Base-by-base conservation (phyloP, 2,329 filamentous ascomycete species). In the Emydomyces testavorans region DNA sequence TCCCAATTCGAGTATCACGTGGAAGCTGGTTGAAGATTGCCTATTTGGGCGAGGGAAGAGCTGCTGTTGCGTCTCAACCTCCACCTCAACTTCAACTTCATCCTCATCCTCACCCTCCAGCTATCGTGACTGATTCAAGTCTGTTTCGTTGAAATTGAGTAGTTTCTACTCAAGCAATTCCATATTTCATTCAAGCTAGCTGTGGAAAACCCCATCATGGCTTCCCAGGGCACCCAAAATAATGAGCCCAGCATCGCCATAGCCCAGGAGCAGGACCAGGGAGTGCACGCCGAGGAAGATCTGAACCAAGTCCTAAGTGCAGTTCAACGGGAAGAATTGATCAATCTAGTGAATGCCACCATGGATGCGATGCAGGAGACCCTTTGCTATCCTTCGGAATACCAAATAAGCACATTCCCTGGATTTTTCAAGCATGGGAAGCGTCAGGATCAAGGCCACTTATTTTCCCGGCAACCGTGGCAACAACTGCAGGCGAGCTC, bases 241-340 rank as follows among this genome's bases (percentile, higher is more conserved):
- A 35, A 3, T 26, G 16, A 21, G 13, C 23, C 45, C 18, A 18
- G 3, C 16, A 10, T 26, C 21, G 16, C n/a, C 8, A 11, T 18
- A 7, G 32, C 21, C 10, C 32, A 37, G 31, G 43, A 23, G 23
- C 13, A 24, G 26, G 29, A n/a, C 13, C 35, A 40, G 26, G 24
- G 8, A 8, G 7, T n/a, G 15, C 21, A 21, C 16, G 34, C 37
- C 3, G 29, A 55, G 18, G 50, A 65, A 40, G 58, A 71, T n/a
- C 43, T 47, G 5, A 50, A 44, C 13, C 35, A 53, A 16, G 26
- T 44, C 29, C 23, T 52, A 15, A 52, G 6, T 34, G 16, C 38
- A 23, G 20, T 18, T 16, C 50, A 52, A 26, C 48, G 43, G 18
- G 15, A 21, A 15, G 47, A 52, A 28, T 21, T 52, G 11, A 23